Base-by-base conservation (phyloP, 495 filamentous ascomycete species). In the Hapsidospora chrysogenum region DNA sequence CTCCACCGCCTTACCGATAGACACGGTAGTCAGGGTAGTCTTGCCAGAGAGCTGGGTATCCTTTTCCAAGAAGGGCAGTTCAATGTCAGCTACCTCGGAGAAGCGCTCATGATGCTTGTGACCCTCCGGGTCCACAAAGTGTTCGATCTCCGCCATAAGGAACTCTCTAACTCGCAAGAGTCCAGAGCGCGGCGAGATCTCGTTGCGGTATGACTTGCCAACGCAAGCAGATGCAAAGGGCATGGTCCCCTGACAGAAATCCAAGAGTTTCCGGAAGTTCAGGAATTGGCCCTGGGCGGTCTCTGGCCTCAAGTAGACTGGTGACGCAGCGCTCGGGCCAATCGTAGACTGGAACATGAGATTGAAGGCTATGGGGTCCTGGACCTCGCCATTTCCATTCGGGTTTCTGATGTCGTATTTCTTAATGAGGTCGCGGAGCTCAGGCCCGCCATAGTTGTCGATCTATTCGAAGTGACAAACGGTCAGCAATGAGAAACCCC, bases 91-190 rank as follows among this genome's bases (percentile, higher is more conserved):
- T 20, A 85, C 68, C 32, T 80, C 72, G 14, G 63, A 42, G 50
- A 85, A 85, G 2, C 74, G 72, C 23, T 61, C 52, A 48, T 85
- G 79, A 47, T 72, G 73, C 62, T 84, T 85, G 46, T 74, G 63
- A n/a, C n/a, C n/a, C 31, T 73, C 50, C 16, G 79, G 79, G 41
- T 85, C 79, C 35, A 85, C 79, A 43, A 70, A 84, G 46, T 83
- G 78, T 51, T 85, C 78, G 40, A 85, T 79, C 52, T 85, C 79
- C 3, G 78, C 79, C 79, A 85, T 82, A 38, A 82, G 52, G 56
- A 84, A 85, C 47, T 85, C 79, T 20, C 79, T 70, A 9, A 85
- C 79, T 38, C 79, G 72, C 14, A 83, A 64, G 11, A 85, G 60
- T 36, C 79, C 79, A 36, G 69, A 60, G 14, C 79, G 58, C 9